phyloP scores from a whole-genome alignment of 768 basidiomycete genomes.

The Candolleomyces efflorescens region DNA sequence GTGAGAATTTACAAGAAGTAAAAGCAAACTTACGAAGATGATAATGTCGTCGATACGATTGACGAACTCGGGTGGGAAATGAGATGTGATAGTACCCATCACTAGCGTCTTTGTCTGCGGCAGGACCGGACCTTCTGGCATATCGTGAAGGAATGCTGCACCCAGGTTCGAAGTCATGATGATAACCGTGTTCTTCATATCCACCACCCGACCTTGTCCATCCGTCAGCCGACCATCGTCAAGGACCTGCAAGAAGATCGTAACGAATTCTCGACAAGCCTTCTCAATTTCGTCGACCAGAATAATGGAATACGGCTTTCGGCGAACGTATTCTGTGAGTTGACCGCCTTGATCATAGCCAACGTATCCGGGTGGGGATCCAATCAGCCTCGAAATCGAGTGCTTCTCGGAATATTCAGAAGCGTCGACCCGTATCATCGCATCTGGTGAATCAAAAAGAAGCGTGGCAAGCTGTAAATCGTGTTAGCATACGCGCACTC shows the following conservation, averaged over 20 bases:
- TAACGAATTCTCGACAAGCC: constrained; percentile 63
- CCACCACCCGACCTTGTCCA: constrained; percentile 84
- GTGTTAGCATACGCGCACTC: constrained; percentile 4
- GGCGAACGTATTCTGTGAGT: constrained; percentile 88
- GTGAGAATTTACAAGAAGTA: constrained; percentile 9
- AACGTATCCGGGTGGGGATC: constrained; percentile 81
- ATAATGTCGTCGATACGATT: constrained; percentile 87
- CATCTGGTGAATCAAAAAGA: constrained; percentile 87
- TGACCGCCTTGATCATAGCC: constrained; percentile 90
- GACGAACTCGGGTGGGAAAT: constrained; percentile 92
- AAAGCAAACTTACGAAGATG: constrained; percentile 59
- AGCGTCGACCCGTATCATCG: constrained; percentile 90
- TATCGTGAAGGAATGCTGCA: constrained; percentile 69
- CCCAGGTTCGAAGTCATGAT: constrained; percentile 95
- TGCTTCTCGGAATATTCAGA: constrained; percentile 87
- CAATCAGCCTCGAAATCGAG: constrained; percentile 48
- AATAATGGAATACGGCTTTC: constrained; percentile 86
- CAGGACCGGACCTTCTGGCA: constrained; percentile 66
- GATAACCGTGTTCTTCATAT: constrained; percentile 90
- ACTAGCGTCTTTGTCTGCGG: constrained; percentile 60
- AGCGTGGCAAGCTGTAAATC: constrained; percentile 70
- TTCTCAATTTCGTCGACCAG: constrained; percentile 92
- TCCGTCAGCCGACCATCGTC: constrained; percentile 93
- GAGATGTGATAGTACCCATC: constrained; percentile 71
- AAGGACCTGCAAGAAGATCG: constrained; percentile 67